Evolutionary conservation across 2,329 filamentous ascomycete species (phyloP), one percentile per base, ranked within the genome.

Genomic region (Rhinocladiella mackenziei): DNA sequence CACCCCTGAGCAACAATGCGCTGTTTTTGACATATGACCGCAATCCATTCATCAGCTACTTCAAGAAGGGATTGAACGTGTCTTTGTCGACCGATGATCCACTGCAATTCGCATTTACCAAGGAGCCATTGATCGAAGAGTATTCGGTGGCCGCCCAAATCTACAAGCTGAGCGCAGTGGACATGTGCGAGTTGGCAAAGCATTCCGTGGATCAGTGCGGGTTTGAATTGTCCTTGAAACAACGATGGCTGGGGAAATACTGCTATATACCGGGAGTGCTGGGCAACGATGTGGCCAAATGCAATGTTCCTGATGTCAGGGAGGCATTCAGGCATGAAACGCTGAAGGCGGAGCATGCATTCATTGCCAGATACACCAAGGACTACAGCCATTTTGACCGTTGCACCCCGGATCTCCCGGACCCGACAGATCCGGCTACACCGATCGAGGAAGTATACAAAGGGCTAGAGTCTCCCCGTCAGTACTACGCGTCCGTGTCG

Each of bases 81-180:
- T 97, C 91, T 1, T 72, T 98, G 4, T 97, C 91, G 1, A 97
- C 92, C 0, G 92, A 98, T 60, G 92, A 98, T 62, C 92, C 92
- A 15, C 75, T 98, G 34, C 92, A 98, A 62, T 98, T 98, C 63
- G 92, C 92, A 2, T 98, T 96, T 62, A 98, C 92, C 4, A 98
- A 97, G 60, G 92, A 98, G 65, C 92, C 92, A 1, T 69, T 98
- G 45, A 98, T 98, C 56, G 92, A 98, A 65, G 92, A 98, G 62
- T 98, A 98, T 61, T 89, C 91, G 0, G 92, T 98, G 6, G 92
- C 92, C 3, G 92, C 92, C 3, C 92, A 98, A 67, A 98, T 98
- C 47, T 98, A 97, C 71, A 97, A 97, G 69, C 79, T 98, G 28
- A 94, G 83, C 60, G 85, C 91, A 1, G 89, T 97, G 3, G 92